A percentile compares a stretch with the other conserved stretches of the same genome.
phyloP scores from a whole-genome alignment of 495 filamentous ascomycete species.

The Amphirosellinia nigrospora region DNA sequence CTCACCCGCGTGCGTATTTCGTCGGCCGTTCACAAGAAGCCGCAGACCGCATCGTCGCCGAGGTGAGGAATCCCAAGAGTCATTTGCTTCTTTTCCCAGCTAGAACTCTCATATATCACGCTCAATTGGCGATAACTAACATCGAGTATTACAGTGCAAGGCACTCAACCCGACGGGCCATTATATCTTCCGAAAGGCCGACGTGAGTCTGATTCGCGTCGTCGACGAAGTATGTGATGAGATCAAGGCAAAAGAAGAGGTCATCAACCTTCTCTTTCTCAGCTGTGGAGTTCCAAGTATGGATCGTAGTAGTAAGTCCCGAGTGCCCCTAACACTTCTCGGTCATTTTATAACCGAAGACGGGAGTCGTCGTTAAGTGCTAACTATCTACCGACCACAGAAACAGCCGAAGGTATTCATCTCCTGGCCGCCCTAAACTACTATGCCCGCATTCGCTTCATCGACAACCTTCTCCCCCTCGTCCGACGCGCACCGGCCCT shows the following conservation, averaged over 20 bases:
- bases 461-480: slow-evolving; percentile 66
- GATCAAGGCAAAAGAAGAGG: slow-evolving; percentile 60
- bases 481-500: slow-evolving; percentile 52
- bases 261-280: slow-evolving; percentile 68
- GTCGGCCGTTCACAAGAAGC: slow-evolving; percentile 53
- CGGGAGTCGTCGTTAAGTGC: neutral
- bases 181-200: slow-evolving; percentile 60
- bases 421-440: slow-evolving; percentile 58
- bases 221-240: slow-evolving; percentile 67
- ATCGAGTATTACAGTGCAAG: no score
- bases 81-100: no score
- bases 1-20: slow-evolving; percentile 54
- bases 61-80: no score
- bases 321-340: neutral
- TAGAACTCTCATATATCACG: no score
- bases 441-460: slow-evolving; percentile 70
- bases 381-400: slow-evolving; percentile 33
- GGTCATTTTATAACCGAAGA: neutral
- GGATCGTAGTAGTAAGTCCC: slow-evolving; percentile 34
- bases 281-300: slow-evolving; percentile 51
- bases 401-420: slow-evolving; percentile 66
- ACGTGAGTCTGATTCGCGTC: slow-evolving; percentile 61
- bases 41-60: slow-evolving; percentile 50
- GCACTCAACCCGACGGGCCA: slow-evolving; percentile 57
- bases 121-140: no score